Percentiles rank a stretch among this genome's conserved stretches.
phyloP scores from a whole-genome alignment of 2,329 filamentous ascomycete species.

The Paecilomyces fulvus region DNA sequence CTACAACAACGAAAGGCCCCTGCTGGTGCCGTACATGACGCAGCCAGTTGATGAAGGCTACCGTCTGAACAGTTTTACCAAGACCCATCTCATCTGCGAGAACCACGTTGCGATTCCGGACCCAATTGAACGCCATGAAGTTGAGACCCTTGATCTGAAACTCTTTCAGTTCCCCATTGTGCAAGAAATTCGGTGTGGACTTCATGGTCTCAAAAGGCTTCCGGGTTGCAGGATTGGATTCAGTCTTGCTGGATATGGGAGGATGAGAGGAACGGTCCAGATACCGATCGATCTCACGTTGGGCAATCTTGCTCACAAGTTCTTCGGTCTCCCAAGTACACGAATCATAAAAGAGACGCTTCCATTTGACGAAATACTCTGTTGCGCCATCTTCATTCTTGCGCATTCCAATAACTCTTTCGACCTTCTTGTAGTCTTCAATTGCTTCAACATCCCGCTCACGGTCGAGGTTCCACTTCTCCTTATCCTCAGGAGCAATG shows the following conservation, averaged over 20 bases:
- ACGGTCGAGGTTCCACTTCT: conserved; percentile 91
- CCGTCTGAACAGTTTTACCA: conserved; percentile 95
- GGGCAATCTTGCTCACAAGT: conserved; percentile 68
- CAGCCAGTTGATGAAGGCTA: conserved; percentile 94
- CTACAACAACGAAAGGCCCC: conserved; percentile 93
- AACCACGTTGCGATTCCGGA: conserved; percentile 87
- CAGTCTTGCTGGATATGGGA: conserved; percentile 69
- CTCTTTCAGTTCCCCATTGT: conserved; percentile 73
- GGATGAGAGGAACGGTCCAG: conserved; percentile 73
- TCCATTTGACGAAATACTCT: conserved; percentile 97
- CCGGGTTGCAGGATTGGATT: conserved; percentile 68
- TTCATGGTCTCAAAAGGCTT: conserved; percentile 64
- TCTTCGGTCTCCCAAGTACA: conserved; percentile 86
- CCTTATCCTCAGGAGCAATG: conserved; percentile 72
- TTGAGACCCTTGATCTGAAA: conserved; percentile 94
- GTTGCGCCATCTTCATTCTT: conserved; percentile 64
- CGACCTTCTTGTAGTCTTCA: conserved; percentile 83
- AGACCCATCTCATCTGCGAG: conserved; percentile 98
- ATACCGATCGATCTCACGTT: conserved; percentile 85
- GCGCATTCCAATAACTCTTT: conserved; percentile 79
- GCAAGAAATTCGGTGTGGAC: conserved; percentile 77
- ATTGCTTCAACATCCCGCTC: conserved; percentile 84
- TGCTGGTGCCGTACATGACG: conserved; percentile 83
- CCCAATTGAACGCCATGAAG: conserved; percentile 95
- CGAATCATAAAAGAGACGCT: conserved; percentile 82